These are phyloP conservation scores for Coelastrella sp. DNA, from an alignment of 139 green algal genomes.

Conservation along the genomic window DNA sequence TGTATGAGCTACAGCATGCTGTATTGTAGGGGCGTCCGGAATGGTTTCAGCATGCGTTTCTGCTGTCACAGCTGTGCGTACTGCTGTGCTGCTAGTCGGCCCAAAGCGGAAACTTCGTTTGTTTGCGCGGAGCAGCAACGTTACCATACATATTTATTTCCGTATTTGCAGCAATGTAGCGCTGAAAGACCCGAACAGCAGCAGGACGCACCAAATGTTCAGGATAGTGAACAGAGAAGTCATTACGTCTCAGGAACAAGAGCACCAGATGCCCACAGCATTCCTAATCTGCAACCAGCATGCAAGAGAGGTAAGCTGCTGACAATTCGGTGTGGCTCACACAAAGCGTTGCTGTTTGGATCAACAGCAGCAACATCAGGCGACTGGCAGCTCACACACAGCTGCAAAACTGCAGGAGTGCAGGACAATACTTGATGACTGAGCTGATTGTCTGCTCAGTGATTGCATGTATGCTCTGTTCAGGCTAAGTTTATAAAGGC, in stretches of 20 bases:
- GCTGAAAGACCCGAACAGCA: neutral
- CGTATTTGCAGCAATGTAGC: neutral
- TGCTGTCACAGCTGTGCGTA: neutral
- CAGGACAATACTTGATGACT: too few relatives aligned
- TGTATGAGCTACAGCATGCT: too few relatives aligned
- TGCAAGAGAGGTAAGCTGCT: constrained; percentile 18
- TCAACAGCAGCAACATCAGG: too few relatives aligned
- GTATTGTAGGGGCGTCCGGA: too few relatives aligned
- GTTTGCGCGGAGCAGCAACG: neutral
- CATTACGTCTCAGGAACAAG: neutral
- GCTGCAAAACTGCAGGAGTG: too few relatives aligned
- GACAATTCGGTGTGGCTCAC: neutral
- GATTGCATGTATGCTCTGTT: too few relatives aligned
- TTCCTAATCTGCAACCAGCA: constrained; percentile 41
- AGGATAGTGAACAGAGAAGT: neutral
- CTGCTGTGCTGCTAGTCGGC: neutral
- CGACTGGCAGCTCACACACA: too few relatives aligned
- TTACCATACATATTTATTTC: neutral
- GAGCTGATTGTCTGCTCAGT: too few relatives aligned
- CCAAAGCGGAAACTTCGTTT: neutral
- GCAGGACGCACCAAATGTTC: neutral
- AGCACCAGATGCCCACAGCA: constrained; percentile 9
- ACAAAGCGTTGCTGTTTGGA: too few relatives aligned
- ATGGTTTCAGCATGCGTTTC: neutral
- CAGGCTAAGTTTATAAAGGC: too few relatives aligned